Base-by-base conservation (phyloP, 768 basidiomycete species). In the Kwoniella europaea region DNA sequence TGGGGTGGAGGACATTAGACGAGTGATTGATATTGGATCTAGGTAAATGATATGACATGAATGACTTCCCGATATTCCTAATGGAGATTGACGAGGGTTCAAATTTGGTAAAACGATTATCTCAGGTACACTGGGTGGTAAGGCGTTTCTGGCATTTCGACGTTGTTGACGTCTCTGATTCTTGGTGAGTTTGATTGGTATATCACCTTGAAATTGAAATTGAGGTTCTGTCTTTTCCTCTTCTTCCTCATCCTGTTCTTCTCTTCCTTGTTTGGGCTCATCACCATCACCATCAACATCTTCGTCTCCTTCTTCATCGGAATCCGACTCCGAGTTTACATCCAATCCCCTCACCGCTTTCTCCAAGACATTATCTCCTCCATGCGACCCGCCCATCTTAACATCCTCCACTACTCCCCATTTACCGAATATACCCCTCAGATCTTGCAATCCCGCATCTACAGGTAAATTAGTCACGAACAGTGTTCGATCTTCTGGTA, bases 401-500 rank as follows among this genome's bases (percentile, higher is more conserved):
- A 64, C 29, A 24, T 64, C 29, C 82, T 96, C 94, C 18, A 95
- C 87, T 0, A 89, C 90, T 24, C 94, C 94, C 66, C 87, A 89
- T 24, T 86, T 77, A 78, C 90, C 90, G 86, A 95, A 95, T n/a
- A 97, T 85, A 12, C 88, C 84, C 2, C 89, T 85, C 0, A 97
- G 83, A 77, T 94, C 92, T 46, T 91, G 87, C 75, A 92, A 91
- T 1, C 92, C 92, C 3, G 92, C 88, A 81, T 96, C 93, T 66
- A 93, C 90, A 1, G 95, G 94, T 5, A 95, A 85, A 76, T 98
- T 97, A 65, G 91, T 92, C 2, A 95, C 85, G 78, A 98, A 98
- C 10, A 96, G 86, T 0, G 93, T 95, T 16, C 88, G 89, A 42
- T 88, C 81, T 73, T 88, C 85, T 63, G 84, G 86, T 52, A 74